Base-by-base conservation (phyloP, 345 rosid species). In the Eucalyptus curtisii region DNA sequence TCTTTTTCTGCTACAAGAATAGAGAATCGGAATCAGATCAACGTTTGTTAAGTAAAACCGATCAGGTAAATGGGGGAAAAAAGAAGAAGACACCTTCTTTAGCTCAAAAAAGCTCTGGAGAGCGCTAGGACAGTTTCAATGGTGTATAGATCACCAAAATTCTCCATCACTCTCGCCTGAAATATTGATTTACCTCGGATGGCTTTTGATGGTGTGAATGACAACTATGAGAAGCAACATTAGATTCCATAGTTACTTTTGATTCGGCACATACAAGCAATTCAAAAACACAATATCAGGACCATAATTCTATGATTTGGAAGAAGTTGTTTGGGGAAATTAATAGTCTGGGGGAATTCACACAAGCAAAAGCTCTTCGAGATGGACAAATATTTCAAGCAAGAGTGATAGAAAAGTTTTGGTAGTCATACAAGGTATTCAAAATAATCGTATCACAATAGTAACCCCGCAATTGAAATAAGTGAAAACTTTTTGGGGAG, bases 111-210 rank as follows among this genome's bases (percentile, higher is more conserved):
- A 85, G 87, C 66, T 84, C 90, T 59, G 90, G 89, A 90, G 49
- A 42, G 94, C 49, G 87, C 86, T 89, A 47, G 93, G 88, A 92
- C 85, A 59, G 99, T 96, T 92, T 98, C 98, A 61, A 94, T 92
- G 84, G 95, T 93, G 93, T 93, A 95, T 87, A 96, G 97, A 92
- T 92, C 93, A 47, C 94, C 93, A 87, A 93, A 94, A 90, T 92
- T 94, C 93, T 97, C 95, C 16, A 95, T 95, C 91, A 95, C 93
- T 89, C 90, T 95, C 33, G 96, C 98, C 81, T 95, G 95, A 93
- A 98, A 98, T 89, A 90, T 90, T 93, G 90, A 95, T 93, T 95
- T 97, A 87, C 96, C 99, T 90, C 92, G 91, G 88, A 87, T 88
- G 89, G 88, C 88, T 47, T 94, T 91, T 40, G 91, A 68, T 85